A percentile compares a stretch with the other conserved stretches of the same genome.
These are phyloP conservation scores for Pichia sporocuriosa DNA, from an alignment of 805 yeast genomes.

Conservation along the genomic window DNA sequence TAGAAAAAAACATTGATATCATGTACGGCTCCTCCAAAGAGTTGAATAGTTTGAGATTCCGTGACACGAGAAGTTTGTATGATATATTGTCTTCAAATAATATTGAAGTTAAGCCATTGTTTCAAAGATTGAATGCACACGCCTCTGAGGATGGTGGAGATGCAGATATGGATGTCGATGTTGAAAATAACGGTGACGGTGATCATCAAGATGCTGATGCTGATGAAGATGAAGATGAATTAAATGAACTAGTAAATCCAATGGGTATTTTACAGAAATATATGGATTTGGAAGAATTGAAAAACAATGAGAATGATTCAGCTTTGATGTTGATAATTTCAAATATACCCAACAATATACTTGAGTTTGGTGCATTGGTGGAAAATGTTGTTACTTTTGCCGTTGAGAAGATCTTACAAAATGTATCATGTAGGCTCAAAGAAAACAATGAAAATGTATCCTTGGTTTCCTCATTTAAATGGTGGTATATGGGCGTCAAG, in stretches of 20 bases:
- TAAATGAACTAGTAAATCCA: not conserved
- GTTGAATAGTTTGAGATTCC: not conserved
- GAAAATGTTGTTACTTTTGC: constrained; percentile 18
- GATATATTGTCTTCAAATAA: not conserved
- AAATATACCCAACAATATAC: constrained; percentile 17
- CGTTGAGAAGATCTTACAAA: not conserved
- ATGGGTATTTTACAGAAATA: not conserved
- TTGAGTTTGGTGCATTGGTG: constrained; percentile 13
- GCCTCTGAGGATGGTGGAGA: no score
- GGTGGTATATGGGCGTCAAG: constrained; percentile 20
- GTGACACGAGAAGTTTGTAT: not conserved
- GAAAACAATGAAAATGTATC: constrained; percentile 3
- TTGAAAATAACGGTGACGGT: not conserved
- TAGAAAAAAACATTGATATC: not conserved
- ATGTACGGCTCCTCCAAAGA: constrained; percentile 2
- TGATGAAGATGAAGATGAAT: not conserved
- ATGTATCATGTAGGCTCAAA: not conserved
- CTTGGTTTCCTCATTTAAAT: constrained; percentile 14
- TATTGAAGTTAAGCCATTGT: not conserved
- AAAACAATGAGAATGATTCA: constrained; percentile 5
- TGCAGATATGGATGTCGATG: not conserved
- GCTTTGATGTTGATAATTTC: constrained; percentile 17
- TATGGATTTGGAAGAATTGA: constrained; percentile 7
- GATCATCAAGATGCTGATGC: not conserved
- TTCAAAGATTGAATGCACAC: not conserved